phyloP scores from a whole-genome alignment of 2,329 filamentous ascomycete species.

The Trichoderma sp. region DNA sequence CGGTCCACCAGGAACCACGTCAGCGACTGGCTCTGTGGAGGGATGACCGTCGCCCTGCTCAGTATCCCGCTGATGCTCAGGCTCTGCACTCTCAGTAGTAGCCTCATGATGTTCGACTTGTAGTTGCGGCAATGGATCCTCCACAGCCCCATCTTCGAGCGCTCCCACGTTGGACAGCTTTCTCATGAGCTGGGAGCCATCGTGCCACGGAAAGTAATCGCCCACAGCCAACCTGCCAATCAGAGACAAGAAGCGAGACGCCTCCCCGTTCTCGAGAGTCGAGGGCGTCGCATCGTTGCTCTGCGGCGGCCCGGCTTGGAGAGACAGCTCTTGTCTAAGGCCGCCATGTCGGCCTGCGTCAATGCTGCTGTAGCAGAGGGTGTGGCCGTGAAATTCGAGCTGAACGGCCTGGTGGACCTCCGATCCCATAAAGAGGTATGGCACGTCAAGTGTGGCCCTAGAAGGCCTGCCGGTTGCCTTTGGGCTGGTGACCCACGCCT shows the following conservation, averaged over 20 bases:
- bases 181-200: slow-evolving; percentile 38
- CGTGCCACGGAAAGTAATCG: slow-evolving; percentile 42
- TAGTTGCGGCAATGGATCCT: background rate
- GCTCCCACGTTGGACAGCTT: background rate
- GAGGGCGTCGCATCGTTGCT: background rate
- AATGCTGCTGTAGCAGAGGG: slow-evolving; percentile 54
- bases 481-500: slow-evolving; percentile 30
- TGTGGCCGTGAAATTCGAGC: slow-evolving; percentile 48
- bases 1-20: background rate
- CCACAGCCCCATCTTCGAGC: background rate
- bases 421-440: slow-evolving; percentile 52
- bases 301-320: slow-evolving; percentile 36
- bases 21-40: background rate
- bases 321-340: slow-evolving; percentile 53
- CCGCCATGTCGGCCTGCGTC: slow-evolving; percentile 56
- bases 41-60: background rate
- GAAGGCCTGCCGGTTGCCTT: background rate
- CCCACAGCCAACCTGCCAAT: slow-evolving; percentile 40
- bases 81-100: background rate
- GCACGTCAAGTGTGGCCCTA: slow-evolving; percentile 31
- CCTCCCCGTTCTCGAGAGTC: background rate
- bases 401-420: slow-evolving; percentile 54
- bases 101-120: background rate
- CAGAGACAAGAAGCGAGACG: slow-evolving; percentile 35
- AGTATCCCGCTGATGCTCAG: background rate